Percentiles rank a stretch among this genome's conserved stretches.
Conservation (phyloP, 306 rosid species). For the Prunus mira region DNA sequence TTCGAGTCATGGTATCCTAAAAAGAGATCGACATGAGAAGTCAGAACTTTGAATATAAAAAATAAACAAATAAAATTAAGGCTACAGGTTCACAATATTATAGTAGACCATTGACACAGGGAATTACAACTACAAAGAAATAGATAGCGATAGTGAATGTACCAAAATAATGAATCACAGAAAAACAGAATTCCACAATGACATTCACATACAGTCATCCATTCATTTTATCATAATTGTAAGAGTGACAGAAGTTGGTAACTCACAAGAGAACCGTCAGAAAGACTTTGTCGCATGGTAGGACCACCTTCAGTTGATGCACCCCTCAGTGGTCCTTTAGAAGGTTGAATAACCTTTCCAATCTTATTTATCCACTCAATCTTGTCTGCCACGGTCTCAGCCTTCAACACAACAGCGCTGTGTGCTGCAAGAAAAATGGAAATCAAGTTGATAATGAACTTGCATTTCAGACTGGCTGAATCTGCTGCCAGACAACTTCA, state of each 20-base stretch:
- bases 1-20: constrained; percentile 90
- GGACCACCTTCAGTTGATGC: constrained; percentile 64
- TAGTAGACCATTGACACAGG: not conserved
- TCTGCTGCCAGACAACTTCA: not conserved
- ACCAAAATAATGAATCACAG: not conserved
- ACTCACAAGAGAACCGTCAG: constrained; percentile 95
- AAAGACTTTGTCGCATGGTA: constrained; percentile 72
- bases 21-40: not conserved
- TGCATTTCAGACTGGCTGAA: not conserved
- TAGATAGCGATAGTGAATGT: not conserved
- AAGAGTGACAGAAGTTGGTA: not conserved
- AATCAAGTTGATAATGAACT: not conserved
- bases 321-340: constrained; percentile 64
- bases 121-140: not conserved
- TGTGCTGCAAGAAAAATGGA: constrained; percentile 61
- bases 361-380: constrained; percentile 85
- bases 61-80: not conserved
- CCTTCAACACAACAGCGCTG: constrained; percentile 77
- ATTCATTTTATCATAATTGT: not conserved
- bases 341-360: constrained; percentile 70
- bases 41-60: not conserved
- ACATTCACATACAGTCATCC: not conserved
- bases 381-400: constrained; percentile 80
- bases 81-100: not conserved
- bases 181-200: not conserved